Evolutionary conservation across 805 yeast species (phyloP), one percentile per base, ranked within the genome.

Genomic region (Candida ovalis): DNA sequence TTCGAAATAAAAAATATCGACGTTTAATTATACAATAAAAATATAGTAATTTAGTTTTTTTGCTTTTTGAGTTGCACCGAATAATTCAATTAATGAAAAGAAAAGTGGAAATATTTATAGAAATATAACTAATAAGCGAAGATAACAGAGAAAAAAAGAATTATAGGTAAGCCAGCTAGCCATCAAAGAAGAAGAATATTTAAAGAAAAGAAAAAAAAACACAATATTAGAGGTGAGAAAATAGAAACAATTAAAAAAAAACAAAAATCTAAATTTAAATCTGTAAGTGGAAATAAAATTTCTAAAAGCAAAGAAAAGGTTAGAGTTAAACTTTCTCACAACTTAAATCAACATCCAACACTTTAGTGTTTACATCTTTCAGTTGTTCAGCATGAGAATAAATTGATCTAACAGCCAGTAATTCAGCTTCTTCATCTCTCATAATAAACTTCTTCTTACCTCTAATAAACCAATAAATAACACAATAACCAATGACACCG

Each of bases 401-500:
- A 15, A 44, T 40, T 5, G 47, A 44, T 39, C 43, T 46, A 23
- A 35, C 12, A 4, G 28, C 25, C 5, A 39, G 27, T 8, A 47
- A 19, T 39, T 50, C 46, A 6, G 15, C 25, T 15, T 52, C 56
- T 22, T 51, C 49, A 18, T 55, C 58, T 40, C 57, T 53, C 57
- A 55, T 51, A 23, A 53, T 49, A 24, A 36, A 59, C 8, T 44
- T 36, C 22, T 41, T 54, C 25, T 47, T 56, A 21, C 72, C 75
- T 53, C 73, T 58, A 21, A 67, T 64, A 46, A 65, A 67, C 88
- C 88, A 83, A 59, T 81, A 82, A 4, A 70, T 47, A 1, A 79
- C 50, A 30, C 77, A 62, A 58, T 74, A 79, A 0, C 68, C 12
- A 4, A 71, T 58, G 58, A 70, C 75, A 9, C 80, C 80, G 19